Evolutionary conservation across 495 filamentous ascomycete species (phyloP).

Genomic region (Neurospora sublineolata): DNA sequence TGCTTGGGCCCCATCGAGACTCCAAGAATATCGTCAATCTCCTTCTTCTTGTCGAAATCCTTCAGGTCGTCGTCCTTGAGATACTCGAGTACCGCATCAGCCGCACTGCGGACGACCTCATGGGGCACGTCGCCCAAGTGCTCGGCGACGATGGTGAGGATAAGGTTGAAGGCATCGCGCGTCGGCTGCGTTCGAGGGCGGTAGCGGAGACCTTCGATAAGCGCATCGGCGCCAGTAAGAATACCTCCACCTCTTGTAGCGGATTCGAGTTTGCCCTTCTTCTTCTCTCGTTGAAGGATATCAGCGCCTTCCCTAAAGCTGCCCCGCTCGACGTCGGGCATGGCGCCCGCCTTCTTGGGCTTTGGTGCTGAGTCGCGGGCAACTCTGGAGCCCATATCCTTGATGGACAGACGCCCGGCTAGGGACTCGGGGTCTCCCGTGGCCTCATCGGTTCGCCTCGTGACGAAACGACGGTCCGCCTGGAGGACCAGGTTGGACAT

Average conservation of each 20-base stretch:
- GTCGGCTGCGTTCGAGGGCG: slow-evolving; percentile 86
- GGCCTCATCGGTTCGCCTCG: slow-evolving; percentile 81
- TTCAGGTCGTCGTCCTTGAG: slow-evolving; percentile 94
- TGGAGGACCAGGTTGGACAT: slow-evolving; percentile 99
- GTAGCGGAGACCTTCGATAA: slow-evolving; percentile 75
- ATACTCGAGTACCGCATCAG: slow-evolving; percentile 80
- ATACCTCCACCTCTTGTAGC: slow-evolving; percentile 66
- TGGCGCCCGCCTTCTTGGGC: slow-evolving; percentile 56
- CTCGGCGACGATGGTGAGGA: slow-evolving; percentile 77
- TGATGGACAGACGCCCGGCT: slow-evolving; percentile 81
- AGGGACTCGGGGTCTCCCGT: slow-evolving; percentile 97
- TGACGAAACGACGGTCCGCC: slow-evolving; percentile 93
- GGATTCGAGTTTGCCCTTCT: slow-evolving; percentile 71
- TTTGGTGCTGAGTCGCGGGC: slow-evolving; percentile 70
- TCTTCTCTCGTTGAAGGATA: slow-evolving; percentile 74
- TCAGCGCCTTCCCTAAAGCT: slow-evolving; percentile 75
- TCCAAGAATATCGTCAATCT: slow-evolving; percentile 86
- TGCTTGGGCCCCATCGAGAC: slow-evolving; percentile 72
- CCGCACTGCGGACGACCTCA: slow-evolving; percentile 86
- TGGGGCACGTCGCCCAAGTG: slow-evolving; percentile 89
- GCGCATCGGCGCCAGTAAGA: slow-evolving; percentile 70
- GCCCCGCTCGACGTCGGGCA: slow-evolving; percentile 61
- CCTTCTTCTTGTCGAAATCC: slow-evolving; percentile 97
- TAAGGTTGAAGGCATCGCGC: slow-evolving; percentile 89
- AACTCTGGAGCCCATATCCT: slow-evolving; percentile 84